Base-by-base conservation (phyloP, 2,329 filamentous ascomycete species). In the Sphaerulina vaccinii region DNA sequence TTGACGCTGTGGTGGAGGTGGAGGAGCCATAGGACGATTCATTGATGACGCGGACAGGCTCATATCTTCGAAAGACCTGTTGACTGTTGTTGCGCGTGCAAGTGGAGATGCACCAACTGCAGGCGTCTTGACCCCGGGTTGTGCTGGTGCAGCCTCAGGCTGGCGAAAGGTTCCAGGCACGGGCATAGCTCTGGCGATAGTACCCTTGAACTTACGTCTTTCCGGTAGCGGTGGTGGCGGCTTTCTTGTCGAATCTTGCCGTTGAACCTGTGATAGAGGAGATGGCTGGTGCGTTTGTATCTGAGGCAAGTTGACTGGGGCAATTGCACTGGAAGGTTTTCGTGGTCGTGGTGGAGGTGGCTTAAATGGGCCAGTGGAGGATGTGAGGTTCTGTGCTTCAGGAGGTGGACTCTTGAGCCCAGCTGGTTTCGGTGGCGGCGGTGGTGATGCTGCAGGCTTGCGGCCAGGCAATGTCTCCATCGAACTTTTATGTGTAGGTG, bases 401-500 rank as follows among this genome's bases (percentile, higher is more conserved):
- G 65, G 65, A 6, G 73, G 73, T 2, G 66, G 49, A 57, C 69
- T 75, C 16, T 72, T 69, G 5, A 77, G 59, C 8, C 65, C 62
- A 6, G 64, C 47, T 16, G 69, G 70, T 51, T 72, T 72, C 0
- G 65, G 61, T 21, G 67, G 67, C 15, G 63, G 67, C n/a, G 65
- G 57, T 16, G 67, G 66, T 11, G 65, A 65, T 18, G 61, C 61
- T 15, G 56, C 55, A n/a, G 58, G 55, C 38, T 29, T 48, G 16
- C 22, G 16, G 5, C 36, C 19, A 7, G 10, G 18, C 36, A 32
- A 36, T 39, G 18, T 35, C 7, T 39, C 3, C 15, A 7, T 35
- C 13, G 16, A 39, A 18, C 16, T 22, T 5, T 32, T 32, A 13
- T 7, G 11, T 11, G 29, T 41, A 18, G 42, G 13, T 27, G 52